A percentile compares a stretch with the other conserved stretches of the same genome.
Evolutionary conservation across 768 basidiomycete genomes (phyloP).

Genomic region (Suillus hirtellus): DNA sequence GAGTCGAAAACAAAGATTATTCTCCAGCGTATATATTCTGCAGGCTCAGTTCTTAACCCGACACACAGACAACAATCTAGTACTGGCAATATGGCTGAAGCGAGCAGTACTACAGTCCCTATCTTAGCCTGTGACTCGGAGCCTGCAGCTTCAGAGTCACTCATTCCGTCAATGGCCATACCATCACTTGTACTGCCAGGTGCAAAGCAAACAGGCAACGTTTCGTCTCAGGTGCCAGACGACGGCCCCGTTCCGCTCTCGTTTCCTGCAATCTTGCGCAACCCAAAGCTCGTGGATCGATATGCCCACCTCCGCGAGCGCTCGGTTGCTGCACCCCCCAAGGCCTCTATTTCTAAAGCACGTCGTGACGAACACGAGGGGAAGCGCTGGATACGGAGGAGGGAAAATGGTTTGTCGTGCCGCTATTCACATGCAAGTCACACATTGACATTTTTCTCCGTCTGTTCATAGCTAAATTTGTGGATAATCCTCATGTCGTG

Average conservation of each 20-base stretch:
- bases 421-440: neutral
- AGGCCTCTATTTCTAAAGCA: slow-evolving; percentile 37
- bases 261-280: slow-evolving; percentile 70
- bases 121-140: neutral
- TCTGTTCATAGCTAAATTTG: slow-evolving; percentile 56
- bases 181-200: neutral
- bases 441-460: slow-evolving; percentile 9
- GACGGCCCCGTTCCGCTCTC: slow-evolving; percentile 53
- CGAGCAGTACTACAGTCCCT: neutral
- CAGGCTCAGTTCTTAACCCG: neutral
- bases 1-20: neutral
- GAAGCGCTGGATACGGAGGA: slow-evolving; percentile 74
- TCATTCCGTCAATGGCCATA: neutral
- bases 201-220: neutral
- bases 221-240: slow-evolving; percentile 4
- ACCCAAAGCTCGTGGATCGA: slow-evolving; percentile 50
- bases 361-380: slow-evolving; percentile 67
- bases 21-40: neutral
- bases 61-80: neutral
- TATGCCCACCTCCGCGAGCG: slow-evolving; percentile 51
- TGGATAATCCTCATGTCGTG: slow-evolving; percentile 71
- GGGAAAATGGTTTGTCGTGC: slow-evolving; percentile 65
- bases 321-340: slow-evolving; percentile 13
- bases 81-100: neutral
- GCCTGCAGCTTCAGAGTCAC: neutral